A percentile compares a stretch with the other conserved stretches of the same genome.
Evolutionary conservation across 306 rosid species (phyloP).

Genomic region (Fragaria ananassa): DNA sequence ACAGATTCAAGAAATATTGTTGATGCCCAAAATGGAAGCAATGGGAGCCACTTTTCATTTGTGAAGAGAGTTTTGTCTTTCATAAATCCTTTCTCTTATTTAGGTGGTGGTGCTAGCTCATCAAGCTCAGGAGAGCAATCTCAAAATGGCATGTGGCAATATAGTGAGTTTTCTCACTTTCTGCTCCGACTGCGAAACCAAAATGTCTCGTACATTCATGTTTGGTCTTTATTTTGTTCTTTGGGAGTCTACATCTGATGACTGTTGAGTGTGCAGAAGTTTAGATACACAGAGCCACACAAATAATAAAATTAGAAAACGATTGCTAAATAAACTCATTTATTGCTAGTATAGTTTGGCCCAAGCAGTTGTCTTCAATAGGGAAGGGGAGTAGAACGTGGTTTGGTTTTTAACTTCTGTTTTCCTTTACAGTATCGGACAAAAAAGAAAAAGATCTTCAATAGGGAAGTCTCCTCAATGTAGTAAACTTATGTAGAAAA

Average conservation of each 20-base stretch:
- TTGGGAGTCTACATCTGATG: neutral
- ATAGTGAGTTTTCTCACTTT: slow-evolving; percentile 32
- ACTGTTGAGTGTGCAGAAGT: neutral
- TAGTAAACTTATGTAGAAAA: neutral
- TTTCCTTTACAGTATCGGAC: no score
- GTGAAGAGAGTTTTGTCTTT: slow-evolving; percentile 42
- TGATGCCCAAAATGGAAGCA: slow-evolving; percentile 32
- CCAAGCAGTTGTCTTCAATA: neutral
- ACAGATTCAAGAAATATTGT: slow-evolving; percentile 18
- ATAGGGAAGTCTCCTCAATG: neutral
- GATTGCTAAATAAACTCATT: neutral
- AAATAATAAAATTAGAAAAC: neutral
- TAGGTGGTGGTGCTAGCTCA: slow-evolving; percentile 41
- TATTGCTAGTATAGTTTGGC: neutral
- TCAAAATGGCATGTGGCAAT: slow-evolving; percentile 29
- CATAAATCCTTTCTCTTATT: slow-evolving; percentile 53
- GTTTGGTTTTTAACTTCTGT: no score
- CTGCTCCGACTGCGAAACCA: slow-evolving; percentile 6
- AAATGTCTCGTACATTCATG: neutral
- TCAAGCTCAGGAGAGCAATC: slow-evolving; percentile 35
- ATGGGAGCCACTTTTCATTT: slow-evolving; percentile 38
- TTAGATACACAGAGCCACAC: neutral
- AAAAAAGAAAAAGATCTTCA: neutral
- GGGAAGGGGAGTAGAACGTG: neutral
- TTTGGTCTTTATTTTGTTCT: neutral